A percentile compares a stretch with the other conserved stretches of the same genome.
These are phyloP conservation scores for Kodamaea alishanica DNA, from an alignment of 1,139 yeast species.

Conservation along the genomic window DNA sequence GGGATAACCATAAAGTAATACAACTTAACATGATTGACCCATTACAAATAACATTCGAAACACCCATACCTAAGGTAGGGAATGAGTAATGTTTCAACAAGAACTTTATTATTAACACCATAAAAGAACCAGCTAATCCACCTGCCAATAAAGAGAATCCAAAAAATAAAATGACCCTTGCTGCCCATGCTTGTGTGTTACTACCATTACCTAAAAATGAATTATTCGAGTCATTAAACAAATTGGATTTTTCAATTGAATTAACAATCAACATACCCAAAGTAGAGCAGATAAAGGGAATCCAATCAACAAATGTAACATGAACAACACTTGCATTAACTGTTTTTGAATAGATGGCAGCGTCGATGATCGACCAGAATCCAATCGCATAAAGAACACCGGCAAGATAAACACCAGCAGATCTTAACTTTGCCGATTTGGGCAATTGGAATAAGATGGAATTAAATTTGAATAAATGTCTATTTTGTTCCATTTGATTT, in stretches of 20 bases:
- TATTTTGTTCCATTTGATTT: constrained; percentile 31
- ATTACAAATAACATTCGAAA: constrained; percentile 80
- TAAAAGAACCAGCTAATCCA: constrained; percentile 89
- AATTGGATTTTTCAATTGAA: constrained; percentile 80
- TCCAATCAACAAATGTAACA: constrained; percentile 91
- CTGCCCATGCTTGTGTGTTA: constrained; percentile 80
- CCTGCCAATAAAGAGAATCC: constrained; percentile 94
- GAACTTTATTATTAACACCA: constrained; percentile 81
- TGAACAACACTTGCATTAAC: constrained; percentile 84
- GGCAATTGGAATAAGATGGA: constrained; percentile 51
- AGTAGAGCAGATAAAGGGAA: constrained; percentile 84
- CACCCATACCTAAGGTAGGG: constrained; percentile 95
- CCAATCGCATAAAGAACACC: constrained; percentile 85
- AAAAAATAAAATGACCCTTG: constrained; percentile 79
- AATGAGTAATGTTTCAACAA: constrained; percentile 70
- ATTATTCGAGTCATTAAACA: constrained; percentile 54
- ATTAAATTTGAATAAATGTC: constrained; percentile 49
- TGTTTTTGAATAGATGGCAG: constrained; percentile 80
- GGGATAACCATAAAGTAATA: constrained; percentile 85
- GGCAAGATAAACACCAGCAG: constrained; percentile 69
- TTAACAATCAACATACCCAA: constrained; percentile 90
- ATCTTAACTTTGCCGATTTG: constrained; percentile 66
- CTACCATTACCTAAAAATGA: constrained; percentile 43
- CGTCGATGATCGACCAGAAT: constrained; percentile 85
- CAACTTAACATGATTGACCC: constrained; percentile 83